Base-by-base conservation (phyloP, 768 basidiomycete species). In the Tephrocybe sp. region DNA sequence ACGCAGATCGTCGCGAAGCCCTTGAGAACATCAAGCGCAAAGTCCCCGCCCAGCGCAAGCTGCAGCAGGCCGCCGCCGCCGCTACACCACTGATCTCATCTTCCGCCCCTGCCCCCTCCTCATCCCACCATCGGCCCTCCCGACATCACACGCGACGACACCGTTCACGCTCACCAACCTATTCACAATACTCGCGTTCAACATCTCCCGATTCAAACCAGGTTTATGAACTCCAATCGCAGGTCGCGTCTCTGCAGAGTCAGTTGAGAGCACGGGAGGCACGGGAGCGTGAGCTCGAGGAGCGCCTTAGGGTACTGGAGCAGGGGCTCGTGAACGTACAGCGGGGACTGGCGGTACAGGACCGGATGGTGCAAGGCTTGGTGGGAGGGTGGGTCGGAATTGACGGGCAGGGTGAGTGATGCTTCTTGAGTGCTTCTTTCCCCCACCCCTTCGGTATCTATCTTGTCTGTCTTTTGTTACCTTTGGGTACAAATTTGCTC, bases 341-440 rank as follows among this genome's bases (percentile, higher is more conserved):
- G 48, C 43, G 72, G 32, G 86, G 81, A 58, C 81, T 86, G 81
- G 88, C 86, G 26, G 86, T 91, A 68, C 90, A 93, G 73, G 93
- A 95, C 58, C 83, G 81, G 36, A 66, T 93, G 48, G 86, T 91
- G 81, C 87, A 91, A 68, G 83, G 80, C 59, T 64, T 93, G 53
- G 85, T 94, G 59, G 83, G 86, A 51, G 90, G 90, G 70, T 88
- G 90, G 67, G 71, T 93, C 59, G 83, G 86, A 58, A 70, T 79
- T 56, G 90, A 90, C 70, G 73, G 68, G 11, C 46, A 49, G 53
- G 53, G 55, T 55, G 55, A 54, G 62, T 55, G 53, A 50, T n/a
- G 14, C 37, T 21, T 50, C 21, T 43, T 44, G 42, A 51, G 48
- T 51, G 30, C 20, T 42, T 34, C n/a, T 54, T 50, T 43, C 33